These are phyloP conservation scores for Tulasnella calospora DNA, from an alignment of 768 basidiomycete genomes.

Conservation along the genomic window DNA sequence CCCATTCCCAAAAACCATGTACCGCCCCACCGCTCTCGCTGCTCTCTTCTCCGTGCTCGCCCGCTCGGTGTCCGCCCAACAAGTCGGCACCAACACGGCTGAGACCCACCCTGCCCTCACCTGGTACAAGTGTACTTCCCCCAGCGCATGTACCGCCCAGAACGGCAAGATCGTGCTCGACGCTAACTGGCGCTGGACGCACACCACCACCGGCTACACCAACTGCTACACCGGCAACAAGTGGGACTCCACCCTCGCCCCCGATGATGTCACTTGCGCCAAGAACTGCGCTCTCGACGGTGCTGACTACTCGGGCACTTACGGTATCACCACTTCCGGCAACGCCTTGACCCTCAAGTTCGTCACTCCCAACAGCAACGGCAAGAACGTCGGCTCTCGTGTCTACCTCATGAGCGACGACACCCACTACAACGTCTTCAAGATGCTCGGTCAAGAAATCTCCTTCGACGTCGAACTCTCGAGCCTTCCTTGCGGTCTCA, in stretches of 20 bases:
- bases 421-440: conserved; percentile 47
- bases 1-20: neutral
- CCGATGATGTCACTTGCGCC: conserved; percentile 48
- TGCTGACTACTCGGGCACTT: conserved; percentile 28
- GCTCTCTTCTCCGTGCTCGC: conserved; percentile 17
- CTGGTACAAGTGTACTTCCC: conserved; percentile 45
- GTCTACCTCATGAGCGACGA: conserved; percentile 49
- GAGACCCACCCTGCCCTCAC: conserved; percentile 49
- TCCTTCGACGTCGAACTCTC: conserved; percentile 58
- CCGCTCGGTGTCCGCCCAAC: conserved; percentile 36
- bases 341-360: conserved; percentile 27
- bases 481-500: conserved; percentile 54
- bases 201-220: conserved; percentile 36
- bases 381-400: conserved; percentile 26
- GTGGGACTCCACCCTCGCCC: conserved; percentile 51
- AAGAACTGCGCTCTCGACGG: conserved; percentile 39
- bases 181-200: conserved; percentile 33
- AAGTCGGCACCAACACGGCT: conserved; percentile 46
- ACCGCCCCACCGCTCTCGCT: conserved; percentile 14
- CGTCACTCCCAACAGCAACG: conserved; percentile 18
- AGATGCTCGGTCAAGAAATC: conserved; percentile 53
- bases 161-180: conserved; percentile 22
- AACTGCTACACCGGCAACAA: conserved; percentile 54
- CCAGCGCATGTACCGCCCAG: conserved; percentile 32
- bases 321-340: conserved; percentile 28